Percentiles rank a stretch among this genome's conserved stretches.
Evolutionary conservation across 345 rosid genomes (phyloP).

Genomic region (Citrus australasica): DNA sequence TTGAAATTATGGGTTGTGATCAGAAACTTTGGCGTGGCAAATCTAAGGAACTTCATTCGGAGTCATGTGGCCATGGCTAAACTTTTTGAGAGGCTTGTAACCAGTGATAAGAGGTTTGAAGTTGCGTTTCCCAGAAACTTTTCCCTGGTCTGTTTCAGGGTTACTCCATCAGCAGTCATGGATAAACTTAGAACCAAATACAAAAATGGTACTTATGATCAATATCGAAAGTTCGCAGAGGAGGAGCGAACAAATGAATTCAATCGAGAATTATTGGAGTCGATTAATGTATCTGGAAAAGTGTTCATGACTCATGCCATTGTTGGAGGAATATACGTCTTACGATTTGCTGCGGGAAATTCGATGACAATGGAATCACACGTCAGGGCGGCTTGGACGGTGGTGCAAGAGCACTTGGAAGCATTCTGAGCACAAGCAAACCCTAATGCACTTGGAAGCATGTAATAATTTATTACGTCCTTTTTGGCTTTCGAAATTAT

Average conservation of each 20-base stretch:
- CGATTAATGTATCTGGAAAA: slow-evolving; percentile 36
- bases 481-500: too few species aligned
- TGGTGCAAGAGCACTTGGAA: too few species aligned
- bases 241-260: neutral
- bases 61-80: slow-evolving; percentile 41
- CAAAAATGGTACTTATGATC: slow-evolving; percentile 17
- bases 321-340: slow-evolving; percentile 24
- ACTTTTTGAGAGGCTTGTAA: slow-evolving; percentile 35
- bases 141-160: slow-evolving; percentile 51
- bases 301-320: slow-evolving; percentile 33
- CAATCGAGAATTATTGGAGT: slow-evolving; percentile 21
- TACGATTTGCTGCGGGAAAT: slow-evolving; percentile 27
- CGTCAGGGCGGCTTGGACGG: slow-evolving; percentile 22
- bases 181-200: neutral
- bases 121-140: slow-evolving; percentile 34
- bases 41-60: slow-evolving; percentile 34
- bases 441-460: too few species aligned
- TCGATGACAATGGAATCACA: slow-evolving; percentile 28
- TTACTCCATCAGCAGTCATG: slow-evolving; percentile 9
- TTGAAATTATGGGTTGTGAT: slow-evolving; percentile 53
- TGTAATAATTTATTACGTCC: too few species aligned
- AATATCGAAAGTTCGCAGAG: slow-evolving; percentile 2
- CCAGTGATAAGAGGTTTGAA: slow-evolving; percentile 32
- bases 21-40: slow-evolving; percentile 41
- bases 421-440: too few species aligned